Percentiles rank a stretch among this genome's conserved stretches.
phyloP scores from a whole-genome alignment of 2,329 filamentous ascomycete genomes.

The Atkinsonella texensis region DNA sequence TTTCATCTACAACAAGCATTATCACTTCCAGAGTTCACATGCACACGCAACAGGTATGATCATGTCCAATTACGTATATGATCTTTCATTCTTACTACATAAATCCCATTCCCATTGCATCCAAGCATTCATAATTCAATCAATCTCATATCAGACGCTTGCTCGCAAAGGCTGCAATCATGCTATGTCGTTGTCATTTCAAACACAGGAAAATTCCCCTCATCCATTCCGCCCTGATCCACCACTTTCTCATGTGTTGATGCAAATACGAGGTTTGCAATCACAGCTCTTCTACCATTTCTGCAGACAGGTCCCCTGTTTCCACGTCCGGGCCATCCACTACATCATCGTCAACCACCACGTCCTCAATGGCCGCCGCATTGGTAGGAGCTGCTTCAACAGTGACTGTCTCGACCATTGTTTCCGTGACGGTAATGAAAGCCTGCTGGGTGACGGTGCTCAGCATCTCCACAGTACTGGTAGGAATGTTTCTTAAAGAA shows the following conservation, averaged over 20 bases:
- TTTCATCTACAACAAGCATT: too few species aligned
- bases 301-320: neutral
- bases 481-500: neutral
- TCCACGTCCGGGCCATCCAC: too few species aligned
- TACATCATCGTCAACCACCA: neutral
- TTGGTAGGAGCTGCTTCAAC: conserved; percentile 9
- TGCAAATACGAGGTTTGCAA: neutral
- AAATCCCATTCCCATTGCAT: neutral
- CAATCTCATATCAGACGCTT: conserved; percentile 1
- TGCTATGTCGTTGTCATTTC: neutral
- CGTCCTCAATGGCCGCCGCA: conserved; percentile 6
- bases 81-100: neutral
- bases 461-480: conserved; percentile 5
- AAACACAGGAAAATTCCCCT: neutral
- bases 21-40: neutral
- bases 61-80: neutral
- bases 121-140: neutral
- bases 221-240: neutral
- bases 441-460: conserved; percentile 13
- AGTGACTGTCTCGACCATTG: conserved; percentile 9
- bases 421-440: conserved; percentile 19
- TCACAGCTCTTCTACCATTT: neutral
- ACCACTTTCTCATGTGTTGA: neutral
- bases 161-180: neutral
- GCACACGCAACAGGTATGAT: neutral